Conservation (phyloP, 1,284 basidiomycete genomes). For the Cystobasidium sp. region DNA sequence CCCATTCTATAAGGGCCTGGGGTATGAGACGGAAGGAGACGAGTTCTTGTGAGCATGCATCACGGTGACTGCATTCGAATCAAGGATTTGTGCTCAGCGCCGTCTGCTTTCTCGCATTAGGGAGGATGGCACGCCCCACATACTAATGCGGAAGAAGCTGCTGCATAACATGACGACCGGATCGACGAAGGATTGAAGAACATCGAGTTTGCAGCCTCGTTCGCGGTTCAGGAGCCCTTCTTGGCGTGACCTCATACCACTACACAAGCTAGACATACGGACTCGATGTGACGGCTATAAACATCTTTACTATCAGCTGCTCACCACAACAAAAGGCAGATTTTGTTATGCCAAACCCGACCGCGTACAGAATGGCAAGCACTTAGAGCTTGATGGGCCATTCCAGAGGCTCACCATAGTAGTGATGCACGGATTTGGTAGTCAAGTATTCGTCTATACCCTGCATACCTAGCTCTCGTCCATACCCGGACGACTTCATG, state of each 20-base stretch:
- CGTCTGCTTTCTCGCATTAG: neutral
- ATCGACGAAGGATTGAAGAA: too few relatives aligned
- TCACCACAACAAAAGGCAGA: too few relatives aligned
- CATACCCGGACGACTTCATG: constrained; percentile 79
- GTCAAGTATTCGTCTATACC: constrained; percentile 82
- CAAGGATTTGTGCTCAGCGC: neutral
- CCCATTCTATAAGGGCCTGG: constrained; percentile 36
- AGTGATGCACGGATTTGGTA: constrained; percentile 85
- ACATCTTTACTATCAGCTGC: too few relatives aligned
- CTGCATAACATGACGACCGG: too few relatives aligned
- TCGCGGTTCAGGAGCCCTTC: too few relatives aligned
- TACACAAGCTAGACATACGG: too few relatives aligned
- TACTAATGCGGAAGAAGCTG: constrained; percentile 35
- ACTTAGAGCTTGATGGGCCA: constrained; percentile 63
- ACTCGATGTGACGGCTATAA: too few relatives aligned
- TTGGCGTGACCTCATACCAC: too few relatives aligned
- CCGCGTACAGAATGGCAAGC: too few relatives aligned
- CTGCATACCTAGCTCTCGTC: constrained; percentile 79
- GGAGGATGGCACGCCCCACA: constrained; percentile 42
- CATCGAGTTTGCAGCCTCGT: too few relatives aligned
- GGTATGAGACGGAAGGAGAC: constrained; percentile 31
- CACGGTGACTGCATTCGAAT: neutral
- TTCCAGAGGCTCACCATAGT: constrained; percentile 75
- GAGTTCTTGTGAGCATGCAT: constrained; percentile 24
- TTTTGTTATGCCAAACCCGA: too few relatives aligned